Percentiles rank a stretch among this genome's conserved stretches.
Conservation (phyloP, 2,329 filamentous ascomycete genomes). For the Annulohypoxylon truncatum region DNA sequence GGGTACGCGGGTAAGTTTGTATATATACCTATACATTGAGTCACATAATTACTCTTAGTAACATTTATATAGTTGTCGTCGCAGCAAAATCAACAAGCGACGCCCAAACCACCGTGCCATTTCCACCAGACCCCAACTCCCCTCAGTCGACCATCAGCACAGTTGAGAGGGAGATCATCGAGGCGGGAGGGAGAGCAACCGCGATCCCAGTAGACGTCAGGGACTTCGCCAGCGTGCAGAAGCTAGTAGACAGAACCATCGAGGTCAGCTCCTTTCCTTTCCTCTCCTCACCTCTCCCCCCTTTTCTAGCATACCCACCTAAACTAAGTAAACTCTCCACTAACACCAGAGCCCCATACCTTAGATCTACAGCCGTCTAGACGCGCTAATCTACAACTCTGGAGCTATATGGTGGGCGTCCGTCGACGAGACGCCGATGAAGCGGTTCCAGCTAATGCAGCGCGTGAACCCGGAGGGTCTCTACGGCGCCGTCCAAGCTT, state of each 20-base stretch:
- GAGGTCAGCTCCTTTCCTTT: constrained; percentile 49
- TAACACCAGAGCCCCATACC: too few relatives aligned
- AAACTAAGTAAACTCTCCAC: too few relatives aligned
- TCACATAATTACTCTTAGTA: too few relatives aligned
- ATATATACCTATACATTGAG: neutral
- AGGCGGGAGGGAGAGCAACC: constrained; percentile 71
- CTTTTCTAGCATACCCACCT: neutral
- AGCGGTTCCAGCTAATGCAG: constrained; percentile 84
- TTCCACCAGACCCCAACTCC: constrained; percentile 83
- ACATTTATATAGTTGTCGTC: constrained; percentile 72
- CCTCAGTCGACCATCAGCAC: constrained; percentile 81
- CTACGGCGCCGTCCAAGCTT: constrained; percentile 76
- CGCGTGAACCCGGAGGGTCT: constrained; percentile 79
- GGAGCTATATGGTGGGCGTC: constrained; percentile 88
- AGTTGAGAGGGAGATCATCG: constrained; percentile 77
- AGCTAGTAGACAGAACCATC: constrained; percentile 69
- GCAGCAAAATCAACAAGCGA: constrained; percentile 80
- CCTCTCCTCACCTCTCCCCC: neutral
- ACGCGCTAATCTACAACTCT: constrained; percentile 84
- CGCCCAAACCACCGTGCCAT: constrained; percentile 65
- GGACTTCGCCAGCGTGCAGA: constrained; percentile 68
- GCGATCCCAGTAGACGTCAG: constrained; percentile 79
- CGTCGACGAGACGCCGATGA: constrained; percentile 77
- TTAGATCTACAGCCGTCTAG: constrained; percentile 70
- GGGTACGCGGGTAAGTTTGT: constrained; percentile 73